Conservation (phyloP, 345 rosid genomes). For the Limnanthes douglasii region DNA sequence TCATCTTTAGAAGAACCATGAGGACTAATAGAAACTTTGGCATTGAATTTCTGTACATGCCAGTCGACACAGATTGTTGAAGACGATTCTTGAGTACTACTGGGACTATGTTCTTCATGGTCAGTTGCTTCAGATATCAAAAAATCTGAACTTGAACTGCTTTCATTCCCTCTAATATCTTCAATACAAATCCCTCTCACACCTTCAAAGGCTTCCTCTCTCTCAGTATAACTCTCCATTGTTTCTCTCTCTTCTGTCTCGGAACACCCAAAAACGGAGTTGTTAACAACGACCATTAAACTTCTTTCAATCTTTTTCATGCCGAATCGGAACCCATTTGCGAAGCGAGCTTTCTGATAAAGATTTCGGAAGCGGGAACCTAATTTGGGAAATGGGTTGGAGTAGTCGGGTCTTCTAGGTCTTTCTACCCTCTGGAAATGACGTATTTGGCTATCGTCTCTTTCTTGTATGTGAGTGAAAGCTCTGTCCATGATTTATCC, state of each 20-base stretch:
- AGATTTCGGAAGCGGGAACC: conserved; percentile 26
- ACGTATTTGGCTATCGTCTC: conserved; percentile 15
- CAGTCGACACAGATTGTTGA: conserved; percentile 34
- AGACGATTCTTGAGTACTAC: conserved; percentile 51
- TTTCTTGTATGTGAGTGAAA: conserved; percentile 29
- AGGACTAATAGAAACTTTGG: conserved; percentile 28
- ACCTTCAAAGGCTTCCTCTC: conserved; percentile 15
- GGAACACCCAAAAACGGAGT: conserved; percentile 21
- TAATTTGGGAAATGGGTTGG: conserved; percentile 10
- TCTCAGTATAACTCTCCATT: conserved; percentile 32
- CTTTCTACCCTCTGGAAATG: conserved; percentile 8
- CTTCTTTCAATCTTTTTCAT: conserved; percentile 14
- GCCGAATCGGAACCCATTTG: conserved; percentile 19
- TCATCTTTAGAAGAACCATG: conserved; percentile 13
- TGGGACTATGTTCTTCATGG: conserved; percentile 42
- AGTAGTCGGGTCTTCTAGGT: conserved; percentile 7
- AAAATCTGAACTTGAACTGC: conserved; percentile 69
- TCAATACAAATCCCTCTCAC: conserved; percentile 30
- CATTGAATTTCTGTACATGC: conserved; percentile 22
- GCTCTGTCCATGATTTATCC: conserved; percentile 27
- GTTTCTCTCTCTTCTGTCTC: conserved; percentile 15
- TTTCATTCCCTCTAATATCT: conserved; percentile 38
- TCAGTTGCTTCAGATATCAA: conserved; percentile 46
- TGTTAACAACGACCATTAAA: conserved; percentile 32
- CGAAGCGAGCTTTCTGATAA: conserved; percentile 13